Evolutionary conservation across 352 stramenopile species (phyloP), one percentile per base, ranked within the genome.

Genomic region (Phytophthora boehmeriae): DNA sequence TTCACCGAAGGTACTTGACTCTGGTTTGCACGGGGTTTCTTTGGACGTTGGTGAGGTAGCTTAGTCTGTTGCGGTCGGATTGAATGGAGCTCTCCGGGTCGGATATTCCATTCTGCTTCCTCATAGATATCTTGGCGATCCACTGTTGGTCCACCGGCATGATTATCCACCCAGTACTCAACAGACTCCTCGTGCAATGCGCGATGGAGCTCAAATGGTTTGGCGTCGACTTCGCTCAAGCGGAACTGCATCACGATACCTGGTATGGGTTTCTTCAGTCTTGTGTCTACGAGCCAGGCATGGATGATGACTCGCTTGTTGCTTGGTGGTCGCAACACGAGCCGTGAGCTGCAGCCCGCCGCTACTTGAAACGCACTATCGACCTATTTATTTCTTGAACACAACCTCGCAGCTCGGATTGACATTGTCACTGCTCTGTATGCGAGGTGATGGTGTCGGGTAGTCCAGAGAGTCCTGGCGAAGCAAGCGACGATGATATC

Each of bases 41-140:
- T 5, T 16, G 60, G 48, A 5, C 28, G 2, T 9, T 47, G 51
- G 1, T 54, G 58, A 27, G 49, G 50, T 14, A n/a, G 5, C 20
- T 71, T 67, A 20, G 59, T 51, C 32, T 61, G 64, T n/a, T 68
- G 64, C 11, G 53, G 64, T 11, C 58, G 64, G 8, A 68, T 55
- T 6, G 64, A 72, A 30, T 64, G 64, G 11, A 72, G 25, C 43
- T 72, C 64, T 45, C 64, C 64, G 49, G 64, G 64, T 34, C 64
- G 58, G 36, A 72, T 51, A 16, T 32, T 39, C 64, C 64, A 72
- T 2, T 63, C 27, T 2, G 19, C 28, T n/a, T 54, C 51, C 8
- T 8, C n/a, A 36, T 30, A 30, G 25, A 3, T 30, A 6, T 6
- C 25, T 8, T 42, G 25, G 28, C 16, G 42, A 48, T 8, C 17